Conservation (phyloP, 176 grass and related monocot genomes). For the Triticum aestivum region IWGSC_CS_RefSeq_v2.1 NC_057797.1:425353782-425354281, state of each 20-base stretch:
- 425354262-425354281: slow-evolving; percentile 65
- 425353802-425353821: not conserved
- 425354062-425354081: not conserved
- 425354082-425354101: not conserved
- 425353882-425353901: not conserved
- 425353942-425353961: not conserved
- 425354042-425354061: not conserved
- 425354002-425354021: not conserved
- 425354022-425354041: not conserved
- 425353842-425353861: not conserved
- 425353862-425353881: not conserved
- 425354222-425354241: slow-evolving; percentile 90
- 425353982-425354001: not conserved
- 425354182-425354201: slow-evolving; percentile 79
- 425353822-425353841: not conserved
- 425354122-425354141: not conserved
- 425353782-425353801: not conserved
- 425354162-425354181: slow-evolving; percentile 73
- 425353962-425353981: not conserved
- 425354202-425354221: slow-evolving; percentile 91
- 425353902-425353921: not conserved
- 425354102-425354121: not conserved
- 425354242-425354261: slow-evolving; percentile 75
- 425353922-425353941: not conserved
- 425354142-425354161: slow-evolving; percentile 38